Evolutionary conservation across 2,329 filamentous ascomycete genomes (phyloP).

Genomic region (Sclerotinia spermophila): DNA sequence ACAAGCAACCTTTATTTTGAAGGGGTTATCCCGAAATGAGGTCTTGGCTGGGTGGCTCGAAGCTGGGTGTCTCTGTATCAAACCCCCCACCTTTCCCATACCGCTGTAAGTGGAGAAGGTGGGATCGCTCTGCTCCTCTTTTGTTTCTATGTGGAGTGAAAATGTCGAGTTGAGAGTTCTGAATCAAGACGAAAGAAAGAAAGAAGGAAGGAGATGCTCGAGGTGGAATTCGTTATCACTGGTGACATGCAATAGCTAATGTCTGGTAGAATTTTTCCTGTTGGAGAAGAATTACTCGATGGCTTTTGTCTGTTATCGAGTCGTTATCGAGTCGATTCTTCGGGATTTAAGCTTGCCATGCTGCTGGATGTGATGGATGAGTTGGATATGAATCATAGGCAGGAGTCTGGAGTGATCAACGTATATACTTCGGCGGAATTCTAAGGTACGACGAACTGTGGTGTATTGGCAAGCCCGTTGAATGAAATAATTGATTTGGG

Average conservation of each 20-base stretch:
- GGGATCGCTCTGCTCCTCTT: background rate
- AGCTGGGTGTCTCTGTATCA: slow-evolving; percentile 7
- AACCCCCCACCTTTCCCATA: background rate
- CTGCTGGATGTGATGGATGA: background rate
- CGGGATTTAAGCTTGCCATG: background rate
- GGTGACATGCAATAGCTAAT: too few relatives aligned
- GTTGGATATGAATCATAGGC: background rate
- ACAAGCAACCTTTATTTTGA: background rate
- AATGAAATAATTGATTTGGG: background rate
- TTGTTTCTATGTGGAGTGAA: background rate
- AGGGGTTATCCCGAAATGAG: background rate
- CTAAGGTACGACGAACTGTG: background rate
- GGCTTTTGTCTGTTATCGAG: background rate
- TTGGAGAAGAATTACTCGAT: too few relatives aligned
- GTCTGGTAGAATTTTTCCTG: background rate
- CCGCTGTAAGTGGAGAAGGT: background rate
- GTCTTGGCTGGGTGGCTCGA: background rate
- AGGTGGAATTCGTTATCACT: background rate
- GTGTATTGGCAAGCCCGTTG: background rate
- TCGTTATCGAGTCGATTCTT: background rate
- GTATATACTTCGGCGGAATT: background rate
- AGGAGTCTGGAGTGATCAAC: background rate
- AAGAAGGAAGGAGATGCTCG: too few relatives aligned
- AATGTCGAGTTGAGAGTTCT: background rate
- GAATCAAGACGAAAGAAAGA: background rate